These are phyloP conservation scores for Hypoxylon intermedium DNA, from an alignment of 495 filamentous ascomycete genomes.

Conservation along the genomic window DNA sequence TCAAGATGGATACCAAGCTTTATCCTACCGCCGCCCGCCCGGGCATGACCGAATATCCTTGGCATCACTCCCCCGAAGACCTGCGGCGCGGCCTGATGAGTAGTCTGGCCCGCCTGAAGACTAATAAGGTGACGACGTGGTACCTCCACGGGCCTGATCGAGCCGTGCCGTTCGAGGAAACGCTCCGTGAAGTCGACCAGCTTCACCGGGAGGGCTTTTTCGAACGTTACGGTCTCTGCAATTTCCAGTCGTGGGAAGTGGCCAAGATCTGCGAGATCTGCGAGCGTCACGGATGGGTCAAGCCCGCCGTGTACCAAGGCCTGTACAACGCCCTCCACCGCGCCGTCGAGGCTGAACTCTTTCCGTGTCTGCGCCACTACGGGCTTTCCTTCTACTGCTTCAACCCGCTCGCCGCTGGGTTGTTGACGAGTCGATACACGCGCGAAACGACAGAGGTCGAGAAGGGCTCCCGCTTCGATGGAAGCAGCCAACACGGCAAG, in stretches of 20 bases:
- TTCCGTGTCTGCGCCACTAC: slow-evolving; percentile 61
- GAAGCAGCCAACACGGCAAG: neutral
- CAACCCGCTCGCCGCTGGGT: slow-evolving; percentile 58
- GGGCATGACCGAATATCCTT: slow-evolving; percentile 21
- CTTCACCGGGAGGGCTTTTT: slow-evolving; percentile 58
- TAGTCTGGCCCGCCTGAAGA: slow-evolving; percentile 54
- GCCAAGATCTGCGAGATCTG: slow-evolving; percentile 60
- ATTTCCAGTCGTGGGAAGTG: slow-evolving; percentile 61
- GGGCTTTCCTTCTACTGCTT: slow-evolving; percentile 59
- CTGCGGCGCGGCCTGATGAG: slow-evolving; percentile 46
- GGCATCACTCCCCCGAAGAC: slow-evolving; percentile 46
- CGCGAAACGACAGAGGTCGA: slow-evolving; percentile 8
- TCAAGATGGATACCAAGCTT: slow-evolving; percentile 62
- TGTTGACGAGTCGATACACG: slow-evolving; percentile 51
- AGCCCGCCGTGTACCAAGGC: slow-evolving; percentile 69
- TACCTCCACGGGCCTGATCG: slow-evolving; percentile 62
- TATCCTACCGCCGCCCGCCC: slow-evolving; percentile 45
- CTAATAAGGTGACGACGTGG: slow-evolving; percentile 58
- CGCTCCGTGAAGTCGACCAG: slow-evolving; percentile 55
- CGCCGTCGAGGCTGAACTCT: slow-evolving; percentile 53
- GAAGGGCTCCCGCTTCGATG: neutral
- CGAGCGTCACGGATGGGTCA: slow-evolving; percentile 61
- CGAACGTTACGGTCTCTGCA: slow-evolving; percentile 55
- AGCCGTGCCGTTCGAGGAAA: slow-evolving; percentile 57
- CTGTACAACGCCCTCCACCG: slow-evolving; percentile 70